A percentile compares a stretch with the other conserved stretches of the same genome.
These are phyloP conservation scores for Malus fusca DNA, from an alignment of 306 rosid genomes.

Conservation along the genomic window DNA sequence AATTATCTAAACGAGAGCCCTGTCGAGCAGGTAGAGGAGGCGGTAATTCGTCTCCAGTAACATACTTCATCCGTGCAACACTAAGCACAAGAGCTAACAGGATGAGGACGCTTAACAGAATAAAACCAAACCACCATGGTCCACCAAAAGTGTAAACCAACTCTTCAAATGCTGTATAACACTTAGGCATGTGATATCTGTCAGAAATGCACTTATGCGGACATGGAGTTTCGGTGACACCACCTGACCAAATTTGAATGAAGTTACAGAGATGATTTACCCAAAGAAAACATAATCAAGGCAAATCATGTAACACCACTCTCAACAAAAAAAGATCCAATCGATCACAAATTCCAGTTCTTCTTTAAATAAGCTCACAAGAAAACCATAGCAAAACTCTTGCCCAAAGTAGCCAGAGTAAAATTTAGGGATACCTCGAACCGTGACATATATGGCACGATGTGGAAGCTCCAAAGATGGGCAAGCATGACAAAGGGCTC, in stretches of 20 bases:
- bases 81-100: constrained; percentile 80
- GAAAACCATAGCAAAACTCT: constrained; percentile 8
- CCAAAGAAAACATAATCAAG: neutral
- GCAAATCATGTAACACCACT: neutral
- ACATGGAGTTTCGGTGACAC: constrained; percentile 47
- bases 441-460: constrained; percentile 56
- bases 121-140: constrained; percentile 52
- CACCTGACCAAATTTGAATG: constrained; percentile 30
- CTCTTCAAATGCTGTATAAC: constrained; percentile 54
- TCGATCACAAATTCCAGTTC: neutral
- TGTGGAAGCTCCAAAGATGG: constrained; percentile 60
- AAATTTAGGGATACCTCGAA: constrained; percentile 60
- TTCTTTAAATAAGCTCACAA: neutral
- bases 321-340: neutral
- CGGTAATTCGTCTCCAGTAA: constrained; percentile 63
- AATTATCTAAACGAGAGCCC: constrained; percentile 66
- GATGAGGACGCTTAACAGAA: constrained; percentile 66
- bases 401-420: constrained; percentile 4
- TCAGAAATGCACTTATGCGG: constrained; percentile 49
- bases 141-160: constrained; percentile 55
- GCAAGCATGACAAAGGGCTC: constrained; percentile 60
- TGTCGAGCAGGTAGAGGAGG: constrained; percentile 55
- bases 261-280: neutral
- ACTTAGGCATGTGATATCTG: constrained; percentile 51
- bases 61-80: constrained; percentile 83